Evolutionary conservation across 1,284 basidiomycete species (phyloP).

Genomic region (Fomitiporia mediterranea): DNA sequence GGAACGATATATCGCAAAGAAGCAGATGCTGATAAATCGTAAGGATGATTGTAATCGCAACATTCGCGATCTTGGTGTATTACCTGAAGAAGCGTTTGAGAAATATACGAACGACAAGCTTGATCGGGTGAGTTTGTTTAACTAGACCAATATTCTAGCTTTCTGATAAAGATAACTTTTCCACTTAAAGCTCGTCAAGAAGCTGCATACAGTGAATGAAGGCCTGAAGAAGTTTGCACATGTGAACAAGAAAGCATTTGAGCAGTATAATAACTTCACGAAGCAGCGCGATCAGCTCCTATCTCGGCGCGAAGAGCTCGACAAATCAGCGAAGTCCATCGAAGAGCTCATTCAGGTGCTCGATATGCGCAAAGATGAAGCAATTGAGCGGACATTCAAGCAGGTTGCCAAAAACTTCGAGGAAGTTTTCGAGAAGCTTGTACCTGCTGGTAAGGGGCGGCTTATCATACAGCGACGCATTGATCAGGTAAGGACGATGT

Average conservation of each 20-base stretch:
- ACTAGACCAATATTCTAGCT: conserved; percentile 1
- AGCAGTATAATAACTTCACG: conserved; percentile 97
- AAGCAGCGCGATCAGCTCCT: conserved; percentile 93
- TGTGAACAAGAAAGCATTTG: conserved; percentile 99
- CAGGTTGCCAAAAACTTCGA: conserved; percentile 97
- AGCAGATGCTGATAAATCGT: conserved; percentile 76
- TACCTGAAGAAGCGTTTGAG: conserved; percentile 96
- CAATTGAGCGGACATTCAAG: conserved; percentile 97
- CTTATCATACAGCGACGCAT: conserved; percentile 90
- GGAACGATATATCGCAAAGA: conserved; percentile 90
- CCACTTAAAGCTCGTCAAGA: conserved; percentile 87
- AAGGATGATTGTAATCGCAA: conserved; percentile 93
- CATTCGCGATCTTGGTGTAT: conserved; percentile 92
- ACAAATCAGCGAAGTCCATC: conserved; percentile 85
- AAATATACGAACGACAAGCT: conserved; percentile 85
- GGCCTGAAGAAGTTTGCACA: conserved; percentile 94
- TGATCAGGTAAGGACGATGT: conserved; percentile 60
- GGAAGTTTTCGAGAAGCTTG: conserved; percentile 96
- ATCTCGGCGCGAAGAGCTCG: conserved; percentile 84
- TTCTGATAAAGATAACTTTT: conserved; percentile 1
- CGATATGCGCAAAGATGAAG: conserved; percentile 97
- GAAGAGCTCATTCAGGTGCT: conserved; percentile 93
- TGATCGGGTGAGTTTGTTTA: conserved; percentile 57
- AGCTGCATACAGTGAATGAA: conserved; percentile 87
- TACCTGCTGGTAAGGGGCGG: conserved; percentile 87